phyloP scores from a whole-genome alignment of 2,329 filamentous ascomycete genomes.

The Acrocalymma vagum region DNA sequence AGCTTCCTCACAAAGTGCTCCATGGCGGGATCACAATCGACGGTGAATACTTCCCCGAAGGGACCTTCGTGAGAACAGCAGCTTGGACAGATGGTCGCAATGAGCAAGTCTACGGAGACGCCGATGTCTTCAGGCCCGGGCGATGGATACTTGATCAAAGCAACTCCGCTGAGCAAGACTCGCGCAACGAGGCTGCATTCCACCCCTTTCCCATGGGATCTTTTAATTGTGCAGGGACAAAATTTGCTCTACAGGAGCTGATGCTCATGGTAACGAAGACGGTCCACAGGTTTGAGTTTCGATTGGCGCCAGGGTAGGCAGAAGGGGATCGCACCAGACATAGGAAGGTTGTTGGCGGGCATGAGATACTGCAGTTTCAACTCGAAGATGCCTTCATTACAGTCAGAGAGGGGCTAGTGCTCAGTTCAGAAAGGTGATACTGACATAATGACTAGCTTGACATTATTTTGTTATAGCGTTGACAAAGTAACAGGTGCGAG shows the following conservation, averaged over 20 bases:
- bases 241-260: conserved; percentile 13
- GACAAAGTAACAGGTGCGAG: no score
- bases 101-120: conserved; percentile 14
- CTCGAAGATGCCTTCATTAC: no score
- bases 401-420: no score
- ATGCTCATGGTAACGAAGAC: conserved; percentile 10
- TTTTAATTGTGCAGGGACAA: conserved; percentile 16
- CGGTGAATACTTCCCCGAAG: conserved; percentile 23
- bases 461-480: no score
- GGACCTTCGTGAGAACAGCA: conserved; percentile 25
- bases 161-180: conserved; percentile 1
- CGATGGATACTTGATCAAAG: conserved; percentile 20
- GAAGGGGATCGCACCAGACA: no score
- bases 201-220: conserved; percentile 17
- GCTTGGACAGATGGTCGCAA: conserved; percentile 22
- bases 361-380: no score
- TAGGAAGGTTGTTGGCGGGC: no score
- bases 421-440: no score
- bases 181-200: conserved; percentile 7
- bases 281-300: conserved; percentile 8
- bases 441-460: no score
- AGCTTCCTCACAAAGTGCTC: conserved; percentile 22
- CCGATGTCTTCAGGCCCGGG: conserved; percentile 11
- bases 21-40: conserved; percentile 23
- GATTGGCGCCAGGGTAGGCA: conserved; percentile 2